These are phyloP conservation scores for Gossypium schwendimanii DNA, from an alignment of 441 rosid genomes.

Conservation along the genomic window DNA sequence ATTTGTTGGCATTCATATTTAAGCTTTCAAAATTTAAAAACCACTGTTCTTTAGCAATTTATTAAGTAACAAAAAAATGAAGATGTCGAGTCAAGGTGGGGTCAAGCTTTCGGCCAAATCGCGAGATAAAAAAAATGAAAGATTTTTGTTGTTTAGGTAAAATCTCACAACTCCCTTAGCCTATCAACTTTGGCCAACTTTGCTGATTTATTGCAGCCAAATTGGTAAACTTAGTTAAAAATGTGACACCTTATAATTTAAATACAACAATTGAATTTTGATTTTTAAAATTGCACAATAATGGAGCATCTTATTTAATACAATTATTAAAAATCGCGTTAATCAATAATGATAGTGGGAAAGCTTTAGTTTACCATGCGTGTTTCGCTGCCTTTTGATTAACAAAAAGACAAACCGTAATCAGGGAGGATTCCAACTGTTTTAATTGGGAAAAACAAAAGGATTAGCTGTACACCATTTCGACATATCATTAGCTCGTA, in stretches of 20 bases:
- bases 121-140: slow-evolving; percentile 31
- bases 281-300: not conserved
- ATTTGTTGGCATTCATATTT: no score
- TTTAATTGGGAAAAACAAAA: not conserved
- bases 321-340: not conserved
- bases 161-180: not conserved
- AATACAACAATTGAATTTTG: no score
- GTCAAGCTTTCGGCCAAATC: slow-evolving; percentile 25
- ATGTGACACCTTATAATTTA: no score
- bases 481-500: not conserved
- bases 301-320: not conserved
- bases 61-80: no score
- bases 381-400: not conserved
- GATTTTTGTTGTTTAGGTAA: slow-evolving; percentile 36
- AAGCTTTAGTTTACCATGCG: not conserved
- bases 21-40: no score
- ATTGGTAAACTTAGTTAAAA: no score
- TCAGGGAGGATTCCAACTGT: no score
- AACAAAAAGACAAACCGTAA: not conserved
- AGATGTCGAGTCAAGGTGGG: slow-evolving; percentile 15
- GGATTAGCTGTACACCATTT: slow-evolving; percentile 32
- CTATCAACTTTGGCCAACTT: slow-evolving; percentile 11
- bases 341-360: not conserved
- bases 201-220: not conserved
- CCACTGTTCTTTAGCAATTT: no score